Percentiles rank a stretch among this genome's conserved stretches.
Conservation (phyloP, 306 rosid genomes). For the Cicer yamashitae region DNA sequence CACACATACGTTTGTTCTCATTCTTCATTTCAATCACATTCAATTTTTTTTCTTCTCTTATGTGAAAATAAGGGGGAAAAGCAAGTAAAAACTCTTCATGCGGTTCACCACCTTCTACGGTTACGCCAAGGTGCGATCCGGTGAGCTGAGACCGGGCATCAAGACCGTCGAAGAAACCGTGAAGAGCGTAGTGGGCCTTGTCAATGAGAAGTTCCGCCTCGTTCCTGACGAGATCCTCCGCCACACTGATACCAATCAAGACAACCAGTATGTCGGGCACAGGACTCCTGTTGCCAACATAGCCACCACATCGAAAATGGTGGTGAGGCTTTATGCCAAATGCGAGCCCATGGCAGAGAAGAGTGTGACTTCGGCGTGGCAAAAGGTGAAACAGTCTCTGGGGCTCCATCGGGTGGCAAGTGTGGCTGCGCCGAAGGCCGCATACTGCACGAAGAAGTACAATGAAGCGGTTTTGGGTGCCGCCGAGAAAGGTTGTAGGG, state of each 20-base stretch:
- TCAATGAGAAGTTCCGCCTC: conserved; percentile 43
- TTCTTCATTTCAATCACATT: conserved; percentile 13
- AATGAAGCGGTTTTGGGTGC: conserved; percentile 28
- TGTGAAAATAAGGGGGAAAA: background rate
- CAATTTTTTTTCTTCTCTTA: background rate
- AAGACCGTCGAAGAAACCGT: conserved; percentile 43
- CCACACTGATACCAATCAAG: conserved; percentile 35
- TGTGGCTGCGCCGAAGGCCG: conserved; percentile 21
- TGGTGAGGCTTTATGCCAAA: conserved; percentile 53
- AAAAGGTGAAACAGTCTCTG: conserved; percentile 51
- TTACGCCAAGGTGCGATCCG: conserved; percentile 36
- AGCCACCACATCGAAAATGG: conserved; percentile 54
- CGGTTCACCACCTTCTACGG: conserved; percentile 14
- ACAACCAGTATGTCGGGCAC: conserved; percentile 50
- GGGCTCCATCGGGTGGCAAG: conserved; percentile 57
- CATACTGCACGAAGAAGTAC: conserved; percentile 39
- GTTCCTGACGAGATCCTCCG: conserved; percentile 50
- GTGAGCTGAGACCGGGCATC: conserved; percentile 35
- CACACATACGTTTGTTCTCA: background rate
- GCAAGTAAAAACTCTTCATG: conserved; percentile 27
- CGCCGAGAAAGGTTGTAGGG: conserved; percentile 36
- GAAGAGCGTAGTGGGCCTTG: conserved; percentile 38
- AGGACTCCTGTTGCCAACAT: conserved; percentile 54
- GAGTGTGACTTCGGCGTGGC: conserved; percentile 36
- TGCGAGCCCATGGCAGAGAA: conserved; percentile 55